These are phyloP conservation scores for Leishmania lainsoni DNA, from an alignment of 208 protist genomes.

Conservation along the genomic window DNA sequence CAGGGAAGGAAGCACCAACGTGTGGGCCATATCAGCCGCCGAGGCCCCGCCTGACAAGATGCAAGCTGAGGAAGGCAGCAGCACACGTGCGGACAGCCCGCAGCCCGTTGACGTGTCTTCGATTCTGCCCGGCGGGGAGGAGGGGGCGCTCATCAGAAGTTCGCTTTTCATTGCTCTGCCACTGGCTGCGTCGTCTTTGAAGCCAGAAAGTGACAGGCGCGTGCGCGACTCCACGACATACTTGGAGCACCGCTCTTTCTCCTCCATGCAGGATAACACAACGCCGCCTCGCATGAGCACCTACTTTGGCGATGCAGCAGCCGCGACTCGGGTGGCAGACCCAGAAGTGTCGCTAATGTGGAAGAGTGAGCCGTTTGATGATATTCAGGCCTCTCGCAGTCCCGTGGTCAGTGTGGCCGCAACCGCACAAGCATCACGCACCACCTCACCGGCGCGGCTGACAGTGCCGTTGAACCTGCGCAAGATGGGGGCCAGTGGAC, in stretches of 20 bases:
- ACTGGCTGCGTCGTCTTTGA: background rate
- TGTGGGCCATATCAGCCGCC: background rate
- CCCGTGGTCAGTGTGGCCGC: background rate
- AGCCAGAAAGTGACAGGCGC: background rate
- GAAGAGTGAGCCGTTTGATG: background rate
- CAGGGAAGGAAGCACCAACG: background rate
- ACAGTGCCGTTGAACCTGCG: background rate
- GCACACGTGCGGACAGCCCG: background rate
- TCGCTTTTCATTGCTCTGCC: background rate
- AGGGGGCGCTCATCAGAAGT: background rate
- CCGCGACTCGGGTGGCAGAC: background rate
- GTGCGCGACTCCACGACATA: constrained; percentile 1
- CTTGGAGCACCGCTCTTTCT: constrained; percentile 8
- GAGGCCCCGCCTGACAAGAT: background rate
- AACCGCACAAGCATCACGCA: background rate
- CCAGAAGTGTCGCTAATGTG: background rate
- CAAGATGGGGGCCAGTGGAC: background rate
- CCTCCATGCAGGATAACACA: constrained; percentile 7
- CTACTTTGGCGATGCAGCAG: constrained; percentile 8
- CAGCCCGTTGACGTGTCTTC: background rate
- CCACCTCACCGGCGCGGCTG: background rate
- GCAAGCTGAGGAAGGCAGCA: background rate
- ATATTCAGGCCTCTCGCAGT: background rate
- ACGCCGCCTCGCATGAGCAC: constrained; percentile 19
- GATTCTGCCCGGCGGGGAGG: background rate